These are phyloP conservation scores for Cinnamomum micranthum DNA, from an alignment of 164 flowering plant genomes.

Conservation along the genomic window DNA sequence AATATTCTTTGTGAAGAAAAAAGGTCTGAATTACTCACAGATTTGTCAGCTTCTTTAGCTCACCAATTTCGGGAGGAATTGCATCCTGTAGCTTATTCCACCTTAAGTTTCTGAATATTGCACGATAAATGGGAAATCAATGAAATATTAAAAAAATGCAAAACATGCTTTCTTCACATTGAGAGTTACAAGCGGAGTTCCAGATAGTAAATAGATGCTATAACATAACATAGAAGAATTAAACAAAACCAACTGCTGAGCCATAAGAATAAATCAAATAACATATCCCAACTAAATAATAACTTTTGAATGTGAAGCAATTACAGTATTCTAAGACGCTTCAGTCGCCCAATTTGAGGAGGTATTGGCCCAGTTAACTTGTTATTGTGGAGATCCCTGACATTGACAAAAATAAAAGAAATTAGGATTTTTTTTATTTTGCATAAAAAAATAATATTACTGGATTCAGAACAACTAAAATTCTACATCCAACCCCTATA, in stretches of 20 bases:
- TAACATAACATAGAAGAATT: neutral
- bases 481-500: too few species aligned
- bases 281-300: neutral
- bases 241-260: neutral
- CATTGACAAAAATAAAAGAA: slow-evolving; percentile 10
- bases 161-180: too few species aligned
- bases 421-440: slow-evolving; percentile 7
- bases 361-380: slow-evolving; percentile 97
- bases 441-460: too few species aligned
- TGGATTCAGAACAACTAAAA: too few species aligned
- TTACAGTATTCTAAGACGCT: slow-evolving; percentile 80
- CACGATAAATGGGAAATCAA: neutral
- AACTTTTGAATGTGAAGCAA: slow-evolving; percentile 6
- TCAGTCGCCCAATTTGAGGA: slow-evolving; percentile 90
- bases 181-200: too few species aligned
- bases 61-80: slow-evolving; percentile 96
- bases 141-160: too few species aligned
- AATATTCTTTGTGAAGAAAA: neutral
- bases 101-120: slow-evolving; percentile 67
- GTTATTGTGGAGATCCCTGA: slow-evolving; percentile 98
- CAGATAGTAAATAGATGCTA: too few species aligned
- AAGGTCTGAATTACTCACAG: slow-evolving; percentile 52
- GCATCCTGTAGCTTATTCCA: slow-evolving; percentile 97
- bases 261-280: neutral
- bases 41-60: slow-evolving; percentile 80